phyloP scores from a whole-genome alignment of 768 basidiomycete genomes.

The Trametes maxima region DNA sequence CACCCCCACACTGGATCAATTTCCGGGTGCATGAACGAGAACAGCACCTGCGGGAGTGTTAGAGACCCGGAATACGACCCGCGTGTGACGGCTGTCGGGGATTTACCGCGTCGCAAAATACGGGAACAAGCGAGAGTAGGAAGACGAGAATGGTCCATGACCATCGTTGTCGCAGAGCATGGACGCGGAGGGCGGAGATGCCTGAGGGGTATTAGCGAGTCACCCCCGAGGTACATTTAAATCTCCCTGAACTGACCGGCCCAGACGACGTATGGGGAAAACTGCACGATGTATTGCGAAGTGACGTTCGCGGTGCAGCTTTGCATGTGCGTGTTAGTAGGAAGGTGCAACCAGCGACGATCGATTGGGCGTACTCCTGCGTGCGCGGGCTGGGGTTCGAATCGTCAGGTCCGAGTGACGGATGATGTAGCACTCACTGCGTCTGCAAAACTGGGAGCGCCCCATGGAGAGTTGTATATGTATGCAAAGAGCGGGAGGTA shows the following conservation, averaged over 20 bases:
- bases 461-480: not conserved
- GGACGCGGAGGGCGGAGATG: not conserved
- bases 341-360: too few species aligned
- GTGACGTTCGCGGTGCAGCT: too few species aligned
- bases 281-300: not conserved
- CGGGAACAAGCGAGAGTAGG: not conserved
- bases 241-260: not conserved
- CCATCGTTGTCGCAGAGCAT: not conserved
- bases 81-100: too few species aligned
- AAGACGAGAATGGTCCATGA: not conserved
- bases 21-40: too few species aligned
- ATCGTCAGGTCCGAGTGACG: not conserved
- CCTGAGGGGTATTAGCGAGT: not conserved
- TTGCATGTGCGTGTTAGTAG: not conserved
- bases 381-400: not conserved
- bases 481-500: not conserved
- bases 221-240: not conserved
- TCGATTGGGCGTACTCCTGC: not conserved
- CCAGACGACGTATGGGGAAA: not conserved
- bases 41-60: too few species aligned
- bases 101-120: too few species aligned
- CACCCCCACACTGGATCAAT: too few species aligned
- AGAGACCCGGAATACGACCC: too few species aligned
- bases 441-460: not conserved
- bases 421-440: not conserved